These are phyloP conservation scores for Kazachstania sp. DNA, from an alignment of 1,139 yeast genomes.

Conservation along the genomic window DNA sequence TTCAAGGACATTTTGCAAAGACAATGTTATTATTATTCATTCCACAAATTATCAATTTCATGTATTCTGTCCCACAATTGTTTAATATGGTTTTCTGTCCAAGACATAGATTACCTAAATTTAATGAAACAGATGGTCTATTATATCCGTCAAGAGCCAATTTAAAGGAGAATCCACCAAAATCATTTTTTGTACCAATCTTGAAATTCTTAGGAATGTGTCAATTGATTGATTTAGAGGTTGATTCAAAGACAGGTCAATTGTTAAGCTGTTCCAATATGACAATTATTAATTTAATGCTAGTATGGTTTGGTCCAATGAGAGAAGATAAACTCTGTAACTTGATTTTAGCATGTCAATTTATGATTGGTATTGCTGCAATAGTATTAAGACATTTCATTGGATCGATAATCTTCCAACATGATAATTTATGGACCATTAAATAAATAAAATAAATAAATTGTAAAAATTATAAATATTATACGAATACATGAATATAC, in stretches of 20 bases:
- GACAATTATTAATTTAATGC: constrained; percentile 73
- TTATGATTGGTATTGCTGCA: constrained; percentile 56
- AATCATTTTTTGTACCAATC: constrained; percentile 28
- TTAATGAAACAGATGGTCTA: constrained; percentile 57
- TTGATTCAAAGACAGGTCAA: constrained; percentile 20
- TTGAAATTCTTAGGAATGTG: constrained; percentile 32
- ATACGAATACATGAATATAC: not conserved
- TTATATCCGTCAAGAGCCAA: constrained; percentile 68
- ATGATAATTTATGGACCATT: constrained; percentile 55
- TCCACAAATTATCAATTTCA: constrained; percentile 84
- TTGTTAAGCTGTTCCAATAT: constrained; percentile 56
- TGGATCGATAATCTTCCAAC: constrained; percentile 82
- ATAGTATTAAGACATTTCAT: constrained; percentile 69
- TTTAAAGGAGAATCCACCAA: constrained; percentile 33
- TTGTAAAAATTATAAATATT: not conserved
- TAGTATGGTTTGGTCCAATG: constrained; percentile 85
- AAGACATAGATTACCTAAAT: constrained; percentile 81
- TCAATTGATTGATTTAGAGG: constrained; percentile 39
- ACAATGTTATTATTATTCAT: constrained; percentile 76
- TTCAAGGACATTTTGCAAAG: constrained; percentile 91
- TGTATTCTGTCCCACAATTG: constrained; percentile 84
- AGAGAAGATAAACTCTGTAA: constrained; percentile 71
- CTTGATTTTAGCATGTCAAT: constrained; percentile 52
- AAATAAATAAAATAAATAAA: constrained; percentile 9
- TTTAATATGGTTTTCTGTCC: constrained; percentile 88